Base-by-base conservation (phyloP, 768 basidiomycete genomes). In the Amanita thiersii region DNA sequence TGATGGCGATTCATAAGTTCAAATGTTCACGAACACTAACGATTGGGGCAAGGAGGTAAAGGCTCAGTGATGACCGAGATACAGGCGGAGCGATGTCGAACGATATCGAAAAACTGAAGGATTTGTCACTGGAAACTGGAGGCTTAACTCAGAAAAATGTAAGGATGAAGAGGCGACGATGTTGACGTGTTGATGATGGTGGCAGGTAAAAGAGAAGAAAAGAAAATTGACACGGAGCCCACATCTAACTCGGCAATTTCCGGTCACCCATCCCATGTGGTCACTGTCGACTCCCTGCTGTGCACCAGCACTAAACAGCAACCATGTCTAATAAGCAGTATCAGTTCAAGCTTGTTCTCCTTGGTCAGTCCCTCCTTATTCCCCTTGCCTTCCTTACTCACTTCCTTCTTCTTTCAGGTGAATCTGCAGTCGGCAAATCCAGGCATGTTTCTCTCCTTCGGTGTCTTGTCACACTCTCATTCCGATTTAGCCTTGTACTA, bases 351-450 rank as follows among this genome's bases (percentile, higher is more conserved):
- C 85, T 98, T 51, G 94, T 97, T 49, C 77, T 97, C 34, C 78
- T 97, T 48, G 96, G 96, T 88, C 47, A 49, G 75, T 67, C 10
- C 14, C 24, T 15, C n/a, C 17, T 47, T 39, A 11, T 25, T 17
- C n/a, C 17, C 10, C 30, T 33, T 28, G 15, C 18, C 41, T 34
- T 30, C 34, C 17, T 39, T n/a, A 19, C 48, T 52, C 25, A 56
- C 49, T 8, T 40, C 43, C 10, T 35, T 45, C 26, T 12, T 46
- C 18, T 33, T 44, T 19, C 56, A 96, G 92, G 93, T 54, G 93
- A 97, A 70, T 92, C 88, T 29, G 94, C 96, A 32, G 96, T 99
- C 37, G 96, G 96, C 39, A 99, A 99, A 72, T 89, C 86, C 47
- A 89, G 87, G 88, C 88, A 63, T 42, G 56, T 49, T 6, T 20